These are phyloP conservation scores for Pyropia yezoensis DNA, from an alignment of 23 red algal species.

Conservation along the genomic window DNA sequence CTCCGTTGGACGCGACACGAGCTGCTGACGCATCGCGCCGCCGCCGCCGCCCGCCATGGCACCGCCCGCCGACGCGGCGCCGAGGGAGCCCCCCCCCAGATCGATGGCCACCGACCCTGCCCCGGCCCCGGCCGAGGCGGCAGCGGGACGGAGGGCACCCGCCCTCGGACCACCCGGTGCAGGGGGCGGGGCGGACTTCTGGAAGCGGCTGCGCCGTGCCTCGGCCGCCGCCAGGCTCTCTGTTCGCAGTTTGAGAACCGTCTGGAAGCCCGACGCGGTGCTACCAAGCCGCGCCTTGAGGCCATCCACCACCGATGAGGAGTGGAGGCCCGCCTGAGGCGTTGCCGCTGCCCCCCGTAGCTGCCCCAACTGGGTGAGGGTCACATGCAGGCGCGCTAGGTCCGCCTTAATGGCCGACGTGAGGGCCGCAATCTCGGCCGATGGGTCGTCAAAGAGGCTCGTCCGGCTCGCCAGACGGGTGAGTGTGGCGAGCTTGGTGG, in stretches of 20 bases:
- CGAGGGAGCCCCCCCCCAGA: slow-evolving; percentile 77
- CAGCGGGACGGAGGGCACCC: slow-evolving; percentile 6
- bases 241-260: slow-evolving; percentile 85
- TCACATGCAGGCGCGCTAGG: slow-evolving; percentile 61
- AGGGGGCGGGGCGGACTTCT: slow-evolving; percentile 22
- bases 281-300: slow-evolving; percentile 56
- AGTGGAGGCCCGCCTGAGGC: slow-evolving; percentile 67
- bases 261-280: slow-evolving; percentile 60
- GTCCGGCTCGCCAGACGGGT: slow-evolving; percentile 57
- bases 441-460: slow-evolving; percentile 85
- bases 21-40: slow-evolving; percentile 5
- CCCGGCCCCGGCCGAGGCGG: background rate
- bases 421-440: slow-evolving; percentile 82
- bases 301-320: slow-evolving; percentile 61
- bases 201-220: slow-evolving; percentile 70
- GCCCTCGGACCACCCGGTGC: background rate
- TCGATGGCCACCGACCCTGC: slow-evolving; percentile 58
- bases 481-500: slow-evolving; percentile 58
- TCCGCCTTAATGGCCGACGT: slow-evolving; percentile 88
- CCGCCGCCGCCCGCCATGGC: slow-evolving; percentile 3
- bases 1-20: slow-evolving; percentile 31
- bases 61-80: slow-evolving; percentile 8
- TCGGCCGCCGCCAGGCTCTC: slow-evolving; percentile 67
- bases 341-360: slow-evolving; percentile 36
- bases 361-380: slow-evolving; percentile 66